Evolutionary conservation across 2,329 filamentous ascomycete species (phyloP).

Genomic region (Curvularia hawaiiensis): DNA sequence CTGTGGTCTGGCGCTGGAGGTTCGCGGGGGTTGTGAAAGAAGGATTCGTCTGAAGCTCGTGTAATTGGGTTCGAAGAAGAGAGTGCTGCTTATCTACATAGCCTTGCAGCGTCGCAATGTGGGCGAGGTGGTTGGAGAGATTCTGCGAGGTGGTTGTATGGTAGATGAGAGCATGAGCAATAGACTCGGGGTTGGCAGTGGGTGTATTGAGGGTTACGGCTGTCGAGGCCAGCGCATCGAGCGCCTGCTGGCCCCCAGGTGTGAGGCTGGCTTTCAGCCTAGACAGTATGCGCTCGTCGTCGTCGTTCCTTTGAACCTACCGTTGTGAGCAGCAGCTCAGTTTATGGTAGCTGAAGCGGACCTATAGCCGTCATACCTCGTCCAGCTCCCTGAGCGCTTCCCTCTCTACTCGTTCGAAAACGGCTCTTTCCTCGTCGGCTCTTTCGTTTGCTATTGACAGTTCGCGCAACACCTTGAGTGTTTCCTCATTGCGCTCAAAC

Average conservation of each 20-base stretch:
- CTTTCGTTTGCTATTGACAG: constrained; percentile 77
- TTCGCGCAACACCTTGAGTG: constrained; percentile 74
- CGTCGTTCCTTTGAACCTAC: constrained; percentile 28
- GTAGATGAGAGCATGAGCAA: constrained; percentile 45
- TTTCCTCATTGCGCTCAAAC: constrained; percentile 89
- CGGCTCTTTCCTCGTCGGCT: constrained; percentile 71
- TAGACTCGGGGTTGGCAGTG: constrained; percentile 29
- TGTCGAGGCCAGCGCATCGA: constrained; percentile 46
- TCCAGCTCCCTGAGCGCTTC: constrained; percentile 62
- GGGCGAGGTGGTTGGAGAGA: constrained; percentile 38
- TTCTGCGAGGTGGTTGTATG: constrained; percentile 39
- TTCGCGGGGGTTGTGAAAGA: constrained; percentile 56
- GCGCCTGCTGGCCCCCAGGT: constrained; percentile 34
- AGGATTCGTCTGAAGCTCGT: constrained; percentile 36
- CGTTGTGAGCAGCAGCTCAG: constrained; percentile 18
- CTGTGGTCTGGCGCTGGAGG: constrained; percentile 72
- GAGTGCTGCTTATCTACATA: constrained; percentile 43
- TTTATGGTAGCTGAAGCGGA: constrained; percentile 13
- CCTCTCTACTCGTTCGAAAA: constrained; percentile 64
- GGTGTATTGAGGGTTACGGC: constrained; percentile 45
- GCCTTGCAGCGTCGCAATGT: constrained; percentile 41
- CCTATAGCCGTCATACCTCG: constrained; percentile 36
- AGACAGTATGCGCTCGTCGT: constrained; percentile 32
- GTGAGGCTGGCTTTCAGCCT: constrained; percentile 34
- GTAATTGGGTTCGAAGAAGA: constrained; percentile 38